Conservation (phyloP, 140 eudicot genomes). For the Anethum foeniculum region DNA sequence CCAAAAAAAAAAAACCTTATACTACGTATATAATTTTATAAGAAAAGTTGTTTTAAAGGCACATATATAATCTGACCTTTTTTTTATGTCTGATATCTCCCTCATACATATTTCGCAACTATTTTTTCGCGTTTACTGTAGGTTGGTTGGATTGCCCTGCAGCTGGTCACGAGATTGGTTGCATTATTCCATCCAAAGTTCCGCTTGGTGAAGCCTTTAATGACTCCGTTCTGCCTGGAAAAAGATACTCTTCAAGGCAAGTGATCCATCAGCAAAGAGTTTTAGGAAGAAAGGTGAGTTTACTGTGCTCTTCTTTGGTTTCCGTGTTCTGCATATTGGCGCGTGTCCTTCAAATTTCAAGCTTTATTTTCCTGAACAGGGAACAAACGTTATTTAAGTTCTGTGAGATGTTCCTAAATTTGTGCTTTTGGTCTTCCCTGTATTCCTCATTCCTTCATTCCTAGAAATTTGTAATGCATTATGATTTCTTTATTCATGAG, state of each 20-base stretch:
- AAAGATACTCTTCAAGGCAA: constrained; percentile 89
- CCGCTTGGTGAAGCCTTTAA: constrained; percentile 89
- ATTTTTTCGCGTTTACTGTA: constrained; percentile 17
- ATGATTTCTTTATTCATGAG: not conserved
- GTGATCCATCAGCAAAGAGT: constrained; percentile 87
- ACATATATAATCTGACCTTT: not conserved
- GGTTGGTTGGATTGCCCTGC: constrained; percentile 99
- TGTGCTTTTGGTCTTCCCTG: not conserved
- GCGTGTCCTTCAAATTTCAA: not conserved
- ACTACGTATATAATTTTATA: not conserved
- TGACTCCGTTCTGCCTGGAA: constrained; percentile 79
- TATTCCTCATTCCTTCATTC: not conserved
- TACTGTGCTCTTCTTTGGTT: not conserved
- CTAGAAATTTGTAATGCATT: not conserved
- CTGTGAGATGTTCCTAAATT: not conserved
- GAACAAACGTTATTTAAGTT: not conserved
- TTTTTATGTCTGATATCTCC: not conserved
- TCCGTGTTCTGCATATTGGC: not conserved
- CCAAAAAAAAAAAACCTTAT: too few relatives aligned
- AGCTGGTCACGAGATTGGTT: constrained; percentile 70
- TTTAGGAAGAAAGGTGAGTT: constrained; percentile 61
- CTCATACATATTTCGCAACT: not conserved
- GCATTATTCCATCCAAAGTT: constrained; percentile 87
- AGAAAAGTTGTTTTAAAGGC: not conserved
- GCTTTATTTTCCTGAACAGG: not conserved